Percentiles rank a stretch among this genome's conserved stretches.
Evolutionary conservation across 202 grass and related monocot species (phyloP).

Genomic region (Carex sylvatica): DNA sequence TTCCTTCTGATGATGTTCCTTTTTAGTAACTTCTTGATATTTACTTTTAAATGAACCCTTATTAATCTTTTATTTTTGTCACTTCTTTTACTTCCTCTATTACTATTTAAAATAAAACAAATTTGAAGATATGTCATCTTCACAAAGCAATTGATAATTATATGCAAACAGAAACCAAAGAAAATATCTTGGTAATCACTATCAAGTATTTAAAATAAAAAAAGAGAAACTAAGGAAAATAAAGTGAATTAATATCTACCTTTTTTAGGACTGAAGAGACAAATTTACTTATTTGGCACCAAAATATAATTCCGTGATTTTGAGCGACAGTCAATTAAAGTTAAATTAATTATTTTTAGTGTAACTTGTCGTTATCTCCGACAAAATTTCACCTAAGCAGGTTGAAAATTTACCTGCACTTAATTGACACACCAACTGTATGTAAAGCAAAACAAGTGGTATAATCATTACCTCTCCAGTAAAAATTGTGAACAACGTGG

Average conservation of each 20-base stretch:
- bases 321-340: not conserved
- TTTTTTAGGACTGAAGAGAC: no score
- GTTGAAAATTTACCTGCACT: constrained; percentile 1
- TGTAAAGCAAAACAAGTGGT: not conserved
- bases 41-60: no score
- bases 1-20: not conserved
- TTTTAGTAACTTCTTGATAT: not conserved
- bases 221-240: no score
- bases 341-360: not conserved
- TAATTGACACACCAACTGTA: not conserved
- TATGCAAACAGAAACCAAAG: no score
- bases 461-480: not conserved
- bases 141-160: no score
- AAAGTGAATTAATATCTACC: no score
- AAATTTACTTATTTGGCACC: not conserved
- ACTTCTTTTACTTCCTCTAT: no score
- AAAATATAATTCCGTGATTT: not conserved
- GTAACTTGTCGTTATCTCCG: not conserved
- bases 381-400: not conserved
- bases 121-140: no score
- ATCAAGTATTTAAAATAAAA: no score
- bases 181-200: no score
- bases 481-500: not conserved
- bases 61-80: no score
- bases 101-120: no score